A percentile compares a stretch with the other conserved stretches of the same genome.
Evolutionary conservation across 2,329 filamentous ascomycete genomes (phyloP).

Genomic region (Aspergillus cejpii): DNA sequence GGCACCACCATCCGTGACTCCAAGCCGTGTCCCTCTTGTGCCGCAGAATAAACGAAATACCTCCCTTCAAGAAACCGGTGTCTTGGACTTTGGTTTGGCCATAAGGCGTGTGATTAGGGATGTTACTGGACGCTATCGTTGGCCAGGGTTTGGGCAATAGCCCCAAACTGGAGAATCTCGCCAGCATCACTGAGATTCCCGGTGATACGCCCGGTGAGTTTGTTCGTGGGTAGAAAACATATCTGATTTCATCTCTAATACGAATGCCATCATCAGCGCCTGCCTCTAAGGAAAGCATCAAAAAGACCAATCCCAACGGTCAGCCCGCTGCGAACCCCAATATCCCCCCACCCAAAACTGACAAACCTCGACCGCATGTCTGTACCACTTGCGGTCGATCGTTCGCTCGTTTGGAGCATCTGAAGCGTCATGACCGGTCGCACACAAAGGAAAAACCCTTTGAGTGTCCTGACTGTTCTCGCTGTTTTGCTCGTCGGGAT

Average conservation of each 20-base stretch:
- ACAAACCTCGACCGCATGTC: conserved; percentile 92
- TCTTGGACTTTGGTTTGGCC: too few species aligned
- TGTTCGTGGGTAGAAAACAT: conserved; percentile 7
- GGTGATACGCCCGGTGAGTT: conserved; percentile 36
- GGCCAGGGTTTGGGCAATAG: conserved; percentile 31
- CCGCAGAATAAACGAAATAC: conserved; percentile 5
- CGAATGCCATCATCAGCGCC: conserved; percentile 15
- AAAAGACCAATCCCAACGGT: conserved; percentile 27
- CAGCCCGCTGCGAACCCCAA: conserved; percentile 26
- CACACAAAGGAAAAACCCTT: conserved; percentile 99
- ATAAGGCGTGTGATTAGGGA: conserved; percentile 21
- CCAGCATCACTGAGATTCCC: conserved; percentile 39
- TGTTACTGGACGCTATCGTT: conserved; percentile 37
- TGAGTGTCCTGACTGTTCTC: conserved; percentile 86
- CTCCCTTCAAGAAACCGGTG: conserved; percentile 9
- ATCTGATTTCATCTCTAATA: conserved; percentile 20
- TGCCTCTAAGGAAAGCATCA: conserved; percentile 24
- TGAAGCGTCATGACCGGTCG: conserved; percentile 96
- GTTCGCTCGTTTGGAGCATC: conserved; percentile 89
- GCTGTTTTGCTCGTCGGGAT: conserved; percentile 92
- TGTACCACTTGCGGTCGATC: conserved; percentile 86
- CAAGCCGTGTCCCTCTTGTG: neutral
- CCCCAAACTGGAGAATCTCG: conserved; percentile 34
- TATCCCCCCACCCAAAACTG: conserved; percentile 77
- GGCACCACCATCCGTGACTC: neutral